Base-by-base conservation (phyloP, 1,139 yeast genomes). In the Saccharomyces hybrid region DNA sequence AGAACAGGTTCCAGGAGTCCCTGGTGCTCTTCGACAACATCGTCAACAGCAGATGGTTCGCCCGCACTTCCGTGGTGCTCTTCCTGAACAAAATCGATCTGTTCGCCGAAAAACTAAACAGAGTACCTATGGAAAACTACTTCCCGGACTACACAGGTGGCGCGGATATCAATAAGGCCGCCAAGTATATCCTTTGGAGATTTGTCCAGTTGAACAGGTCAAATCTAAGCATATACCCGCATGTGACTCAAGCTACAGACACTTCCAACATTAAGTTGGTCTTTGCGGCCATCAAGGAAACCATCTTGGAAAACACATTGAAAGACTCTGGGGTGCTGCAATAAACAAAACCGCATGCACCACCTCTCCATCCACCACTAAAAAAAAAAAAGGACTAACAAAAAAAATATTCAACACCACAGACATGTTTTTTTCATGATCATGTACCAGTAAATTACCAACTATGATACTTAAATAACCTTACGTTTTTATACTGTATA, bases 131-230 rank as follows among this genome's bases (percentile, higher is more conserved):
- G 61, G 95, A 86, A 63, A 80, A 81, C 52, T 85, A 84, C 69
- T 90, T 90, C 77, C 93, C 96, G 0, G 96, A 89, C 69, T 90
- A 90, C 68, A 84, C 83, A 34, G 97, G 96, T 46, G 96, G 96
- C 31, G 77, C 79, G 59, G 93, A 89, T 67, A 86, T 89, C 53
- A 86, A 87, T 66, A 89, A 88, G 68, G 97, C 96, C n/a, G 96
- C 95, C 44, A 90, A 89, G 70, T 90, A 90, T 66, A 89, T 90
- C 57, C 77, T 90, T 51, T 89, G 96, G 96, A 79, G 96, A 65
- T 90, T 90, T 68, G 85, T 88, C 50, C 91, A 87, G 70, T 82
- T 87, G 52, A 90, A 90, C 69, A 77, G 96, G 60, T 84, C 95
- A 1, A 88, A 90, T 20, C 76, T 90, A 60, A 86, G 84, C 60